Base-by-base conservation (phyloP, 495 filamentous ascomycete species). In the Beverwykella pulmonaria region DNA sequence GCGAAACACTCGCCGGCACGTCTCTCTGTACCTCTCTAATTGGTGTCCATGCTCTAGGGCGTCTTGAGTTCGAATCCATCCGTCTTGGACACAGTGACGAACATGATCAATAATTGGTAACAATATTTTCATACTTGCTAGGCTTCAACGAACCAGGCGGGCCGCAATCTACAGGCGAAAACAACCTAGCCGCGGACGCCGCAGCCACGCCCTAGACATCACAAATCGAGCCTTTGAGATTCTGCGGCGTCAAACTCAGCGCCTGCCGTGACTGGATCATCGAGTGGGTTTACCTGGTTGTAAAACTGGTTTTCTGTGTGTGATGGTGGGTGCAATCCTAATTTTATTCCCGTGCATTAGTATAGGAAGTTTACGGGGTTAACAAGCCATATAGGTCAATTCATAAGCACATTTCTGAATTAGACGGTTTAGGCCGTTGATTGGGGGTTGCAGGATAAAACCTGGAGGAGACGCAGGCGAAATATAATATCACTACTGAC, bases 21-120 rank as follows among this genome's bases (percentile, higher is more conserved):
- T 75, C 14, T 3, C 1, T 55, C 71, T 29, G 26, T 85, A 81
- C 75, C 14, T 3, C 1, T 55, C 71, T 29, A 75, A 71, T 93
- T 91, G 70, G 87, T 93, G n/a, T 90, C 90, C 30, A 91, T 91
- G 90, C 81, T 92, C 30, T 92, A 87, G 87, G 89, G 89, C 29
- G 75, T 77, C 8, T 77, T 77, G 2, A 23, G 61, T 19, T 60
- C 73, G n/a, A 84, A 78, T 6, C 73, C 80, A 12, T 44, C 39
- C 8, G 90, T 90, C 75, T 75, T 85, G 30, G 75, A 81, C 49
- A 79, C 77, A 17, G 80, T 91, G 25, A 44, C 39, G 39, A n/a
- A 14, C 15, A 15, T 44, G 17, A 9, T 44, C 9, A 14, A 44
- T 44, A 34, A 34, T 44, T 68, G 19, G 85, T 86, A 17, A 76